Conservation (phyloP, 2,329 filamentous ascomycete genomes). For the Phyllosticta capitalensis region DNA sequence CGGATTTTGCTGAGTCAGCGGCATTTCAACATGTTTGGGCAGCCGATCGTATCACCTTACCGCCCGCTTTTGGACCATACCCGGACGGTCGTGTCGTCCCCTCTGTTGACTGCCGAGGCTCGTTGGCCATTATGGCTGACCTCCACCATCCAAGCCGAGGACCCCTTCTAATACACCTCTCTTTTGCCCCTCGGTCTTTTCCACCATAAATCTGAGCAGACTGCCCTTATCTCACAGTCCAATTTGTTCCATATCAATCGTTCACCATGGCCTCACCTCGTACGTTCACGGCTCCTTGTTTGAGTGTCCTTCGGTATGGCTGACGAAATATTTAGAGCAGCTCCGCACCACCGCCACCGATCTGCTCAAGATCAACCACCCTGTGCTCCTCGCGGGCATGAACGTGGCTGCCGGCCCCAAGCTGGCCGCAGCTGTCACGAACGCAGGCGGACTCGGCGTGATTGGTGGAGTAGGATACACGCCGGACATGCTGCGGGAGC, state of each 20-base stretch:
- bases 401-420: constrained; percentile 96
- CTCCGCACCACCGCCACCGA: constrained; percentile 89
- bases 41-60: neutral
- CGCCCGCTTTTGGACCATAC: neutral
- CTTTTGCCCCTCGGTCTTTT: neutral
- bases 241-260: constrained; percentile 8
- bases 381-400: constrained; percentile 93
- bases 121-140: neutral
- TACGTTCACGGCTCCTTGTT: constrained; percentile 39
- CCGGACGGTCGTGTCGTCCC: neutral
- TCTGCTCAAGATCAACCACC: constrained; percentile 96
- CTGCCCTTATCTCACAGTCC: neutral
- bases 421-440: constrained; percentile 92
- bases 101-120: constrained; percentile 5
- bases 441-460: constrained; percentile 92
- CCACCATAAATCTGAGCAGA: neutral
- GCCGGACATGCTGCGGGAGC: constrained; percentile 91
- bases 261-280: constrained; percentile 67
- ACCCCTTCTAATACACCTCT: constrained; percentile 12
- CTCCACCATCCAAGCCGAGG: constrained; percentile 2
- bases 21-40: too few relatives aligned
- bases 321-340: constrained; percentile 2
- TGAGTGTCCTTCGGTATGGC: neutral
- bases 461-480: constrained; percentile 95
- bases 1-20: neutral